These are phyloP conservation scores for Suillus tomentosus DNA, from an alignment of 768 basidiomycete species.

Conservation along the genomic window DNA sequence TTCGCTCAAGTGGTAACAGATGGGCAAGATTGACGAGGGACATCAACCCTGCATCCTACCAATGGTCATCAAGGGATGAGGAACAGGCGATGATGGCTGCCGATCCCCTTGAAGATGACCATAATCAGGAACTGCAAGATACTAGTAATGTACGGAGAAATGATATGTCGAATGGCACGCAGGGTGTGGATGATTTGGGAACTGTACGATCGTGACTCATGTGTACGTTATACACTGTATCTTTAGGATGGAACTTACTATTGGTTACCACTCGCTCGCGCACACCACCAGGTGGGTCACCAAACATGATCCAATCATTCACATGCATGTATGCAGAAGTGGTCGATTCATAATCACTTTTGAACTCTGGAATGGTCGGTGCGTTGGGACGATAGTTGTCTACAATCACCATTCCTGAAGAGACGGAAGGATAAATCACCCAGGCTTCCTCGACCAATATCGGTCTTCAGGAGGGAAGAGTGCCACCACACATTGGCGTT, in stretches of 20 bases:
- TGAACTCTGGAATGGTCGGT: too few relatives aligned
- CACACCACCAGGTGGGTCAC: too few relatives aligned
- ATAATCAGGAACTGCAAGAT: constrained; percentile 9
- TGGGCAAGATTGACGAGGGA: constrained; percentile 17
- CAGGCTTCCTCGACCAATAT: too few relatives aligned
- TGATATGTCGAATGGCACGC: background rate
- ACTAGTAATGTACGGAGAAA: background rate
- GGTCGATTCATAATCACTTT: too few relatives aligned
- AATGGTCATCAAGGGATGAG: constrained; percentile 36
- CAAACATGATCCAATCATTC: too few relatives aligned
- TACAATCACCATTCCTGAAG: too few relatives aligned
- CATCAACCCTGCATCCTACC: constrained; percentile 29
- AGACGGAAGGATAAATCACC: too few relatives aligned
- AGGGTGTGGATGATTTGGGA: background rate
- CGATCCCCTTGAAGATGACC: constrained; percentile 29
- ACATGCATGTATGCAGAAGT: too few relatives aligned
- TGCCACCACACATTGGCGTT: too few relatives aligned
- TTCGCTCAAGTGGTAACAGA: constrained; percentile 18
- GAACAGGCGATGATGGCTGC: constrained; percentile 26
- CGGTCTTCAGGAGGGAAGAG: too few relatives aligned
- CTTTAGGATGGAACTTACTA: background rate
- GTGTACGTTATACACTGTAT: constrained; percentile 8
- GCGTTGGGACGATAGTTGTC: too few relatives aligned
- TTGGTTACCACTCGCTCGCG: too few relatives aligned
- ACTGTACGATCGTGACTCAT: constrained; percentile 4